Evolutionary conservation across 306 rosid genomes (phyloP).

Genomic region (Trifolium repens): DNA sequence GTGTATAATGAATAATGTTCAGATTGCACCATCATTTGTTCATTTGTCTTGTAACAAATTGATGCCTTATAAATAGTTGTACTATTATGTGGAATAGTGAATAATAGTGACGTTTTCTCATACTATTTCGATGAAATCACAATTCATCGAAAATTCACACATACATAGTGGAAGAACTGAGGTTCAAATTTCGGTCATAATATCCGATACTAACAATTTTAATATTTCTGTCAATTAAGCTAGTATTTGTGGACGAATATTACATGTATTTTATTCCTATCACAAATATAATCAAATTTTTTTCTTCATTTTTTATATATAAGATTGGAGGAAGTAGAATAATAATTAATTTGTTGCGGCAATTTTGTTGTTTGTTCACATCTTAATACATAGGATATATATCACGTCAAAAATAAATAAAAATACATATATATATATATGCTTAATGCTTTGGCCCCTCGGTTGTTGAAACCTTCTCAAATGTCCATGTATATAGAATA

Average conservation of each 20-base stretch:
- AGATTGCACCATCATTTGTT: not conserved
- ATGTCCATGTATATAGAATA: slow-evolving; percentile 26
- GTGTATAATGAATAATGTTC: slow-evolving; percentile 6
- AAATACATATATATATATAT: too few species aligned
- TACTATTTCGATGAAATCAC: too few species aligned
- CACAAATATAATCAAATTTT: too few species aligned
- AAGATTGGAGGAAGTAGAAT: not conserved
- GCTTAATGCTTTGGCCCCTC: not conserved
- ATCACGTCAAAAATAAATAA: too few species aligned
- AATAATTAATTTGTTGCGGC: slow-evolving; percentile 11
- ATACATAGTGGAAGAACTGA: too few species aligned
- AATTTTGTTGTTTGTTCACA: slow-evolving; percentile 26
- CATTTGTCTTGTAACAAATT: not conserved
- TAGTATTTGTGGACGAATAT: too few species aligned
- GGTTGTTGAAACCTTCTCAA: slow-evolving; percentile 24
- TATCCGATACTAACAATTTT: too few species aligned
- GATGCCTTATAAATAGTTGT: not conserved
- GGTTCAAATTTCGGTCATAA: too few species aligned
- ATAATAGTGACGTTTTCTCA: slow-evolving; percentile 19
- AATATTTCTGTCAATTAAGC: too few species aligned
- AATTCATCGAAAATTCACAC: too few species aligned
- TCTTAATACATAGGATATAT: not conserved
- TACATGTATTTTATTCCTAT: not conserved
- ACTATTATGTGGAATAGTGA: not conserved
- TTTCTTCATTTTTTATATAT: too few species aligned